Percentiles rank a stretch among this genome's conserved stretches.
Evolutionary conservation across 345 rosid genomes (phyloP).

Genomic region (Gossypium anomalum): DNA sequence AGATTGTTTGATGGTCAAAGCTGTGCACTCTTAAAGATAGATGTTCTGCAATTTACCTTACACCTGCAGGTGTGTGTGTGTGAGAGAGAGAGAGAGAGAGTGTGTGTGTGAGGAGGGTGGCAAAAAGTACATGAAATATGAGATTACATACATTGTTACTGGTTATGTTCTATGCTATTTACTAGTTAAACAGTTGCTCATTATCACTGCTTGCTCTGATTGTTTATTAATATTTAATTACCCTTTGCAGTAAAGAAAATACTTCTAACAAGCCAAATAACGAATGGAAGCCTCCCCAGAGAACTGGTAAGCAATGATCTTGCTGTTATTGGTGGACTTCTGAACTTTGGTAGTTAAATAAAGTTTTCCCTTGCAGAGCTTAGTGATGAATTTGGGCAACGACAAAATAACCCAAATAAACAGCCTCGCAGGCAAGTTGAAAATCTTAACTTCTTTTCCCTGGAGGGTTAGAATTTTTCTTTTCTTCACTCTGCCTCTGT

Average conservation of each 20-base stretch:
- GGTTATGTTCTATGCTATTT: neutral
- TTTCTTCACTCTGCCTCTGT: neutral
- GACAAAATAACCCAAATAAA: conserved; percentile 38
- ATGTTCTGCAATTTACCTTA: neutral
- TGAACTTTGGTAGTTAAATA: conserved; percentile 6
- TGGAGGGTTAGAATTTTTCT: neutral
- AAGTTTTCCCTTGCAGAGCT: conserved; percentile 33
- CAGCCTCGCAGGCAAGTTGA: conserved; percentile 55
- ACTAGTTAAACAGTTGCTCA: neutral
- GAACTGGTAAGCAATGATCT: conserved; percentile 43
- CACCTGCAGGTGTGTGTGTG: neutral
- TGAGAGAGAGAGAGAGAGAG: neutral
- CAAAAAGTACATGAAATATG: neutral
- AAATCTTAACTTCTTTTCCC: neutral
- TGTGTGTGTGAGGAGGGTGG: neutral
- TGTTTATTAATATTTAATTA: neutral
- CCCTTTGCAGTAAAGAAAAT: conserved; percentile 52
- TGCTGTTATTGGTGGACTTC: neutral
- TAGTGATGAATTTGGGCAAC: conserved; percentile 54
- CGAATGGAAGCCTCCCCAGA: conserved; percentile 51
- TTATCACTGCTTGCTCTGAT: neutral
- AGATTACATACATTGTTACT: neutral
- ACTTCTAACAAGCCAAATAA: conserved; percentile 35
- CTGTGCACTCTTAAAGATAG: neutral
- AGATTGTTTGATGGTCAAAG: neutral